Evolutionary conservation across 1,284 basidiomycete species (phyloP), one percentile per base, ranked within the genome.

Genomic region (Boletus albobrunnescens): DNA sequence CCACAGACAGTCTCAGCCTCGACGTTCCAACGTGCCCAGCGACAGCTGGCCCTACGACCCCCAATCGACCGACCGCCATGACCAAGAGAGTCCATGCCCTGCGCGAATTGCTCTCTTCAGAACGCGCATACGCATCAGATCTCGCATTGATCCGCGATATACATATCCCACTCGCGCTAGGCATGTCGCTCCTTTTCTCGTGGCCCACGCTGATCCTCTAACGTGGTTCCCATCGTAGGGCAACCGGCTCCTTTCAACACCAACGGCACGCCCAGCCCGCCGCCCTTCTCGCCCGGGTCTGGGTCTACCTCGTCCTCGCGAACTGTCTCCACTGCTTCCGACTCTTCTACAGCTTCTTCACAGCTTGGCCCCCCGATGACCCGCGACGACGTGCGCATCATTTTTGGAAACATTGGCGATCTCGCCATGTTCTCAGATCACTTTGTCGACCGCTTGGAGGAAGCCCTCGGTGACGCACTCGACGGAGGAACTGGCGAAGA

Each of bases 81-180:
- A 71, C 87, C 16, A 94, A 92, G 69, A 81, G 94, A 22, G 76
- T 83, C 20, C 87, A 95, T 61, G 86, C 92, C 2, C 71, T 97
- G 28, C 78, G 84, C 39, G 94, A 97, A 60, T 74, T 94, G 19
- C 76, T 91, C 36, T 78, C 81, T 11, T 93, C 91, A 17, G 94
- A 97, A 64, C 75, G 87, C 23, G 83, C 87, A 0, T 95, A 95
- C 67, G 90, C 93, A 1, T 84, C 81, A 10, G 94, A 97, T 71
- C 75, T 97, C 17, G 84, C 85, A 3, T 74, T 96, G 41, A 81
- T 96, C 44, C 76, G 86, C 38, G 87, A 93, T 56, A 79, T 94
- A 23, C 91, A 94, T 63, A 81, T 93, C 37, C 86, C 86, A 9
- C 68, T 88, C 47, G 87, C 87, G 26, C 67, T 83, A 60, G 87